Conservation (phyloP, 345 rosid genomes). For the Eucalyptus pauciflora region DNA sequence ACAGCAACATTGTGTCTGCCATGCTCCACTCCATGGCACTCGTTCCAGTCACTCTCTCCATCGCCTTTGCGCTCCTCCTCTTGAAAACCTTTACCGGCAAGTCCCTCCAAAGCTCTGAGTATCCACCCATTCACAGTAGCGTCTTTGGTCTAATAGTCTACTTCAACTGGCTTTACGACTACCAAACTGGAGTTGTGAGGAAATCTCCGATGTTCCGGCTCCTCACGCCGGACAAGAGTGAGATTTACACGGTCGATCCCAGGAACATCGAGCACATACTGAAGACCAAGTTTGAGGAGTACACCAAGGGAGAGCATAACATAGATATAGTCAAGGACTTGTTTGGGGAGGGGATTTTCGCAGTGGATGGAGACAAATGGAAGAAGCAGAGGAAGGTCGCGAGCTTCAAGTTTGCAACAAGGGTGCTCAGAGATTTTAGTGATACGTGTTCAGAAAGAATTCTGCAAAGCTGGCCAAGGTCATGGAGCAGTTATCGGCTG, state of each 20-base stretch:
- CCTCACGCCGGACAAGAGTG: conserved; percentile 28
- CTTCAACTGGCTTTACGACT: conserved; percentile 36
- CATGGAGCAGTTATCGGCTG: conserved; percentile 9
- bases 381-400: conserved; percentile 72
- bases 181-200: conserved; percentile 31
- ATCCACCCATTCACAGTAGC: conserved; percentile 48
- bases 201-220: conserved; percentile 37
- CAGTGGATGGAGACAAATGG: conserved; percentile 77
- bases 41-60: conserved; percentile 1
- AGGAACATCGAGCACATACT: conserved; percentile 57
- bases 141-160: conserved; percentile 26
- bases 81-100: conserved; percentile 32
- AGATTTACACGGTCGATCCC: conserved; percentile 38
- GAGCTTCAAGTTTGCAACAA: conserved; percentile 60
- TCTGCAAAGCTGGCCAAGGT: conserved; percentile 30
- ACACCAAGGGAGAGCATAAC: conserved; percentile 28
- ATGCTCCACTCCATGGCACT: conserved; percentile 3
- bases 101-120: conserved; percentile 23
- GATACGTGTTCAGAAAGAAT: conserved; percentile 44
- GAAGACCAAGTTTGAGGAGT: conserved; percentile 36
- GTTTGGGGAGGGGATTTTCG: conserved; percentile 63
- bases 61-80: background rate
- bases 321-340: conserved; percentile 21
- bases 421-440: conserved; percentile 74
- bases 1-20: conserved; percentile 3